These are phyloP conservation scores for Eucalyptus erythrocorys DNA, from an alignment of 345 rosid species.

Conservation along the genomic window DNA sequence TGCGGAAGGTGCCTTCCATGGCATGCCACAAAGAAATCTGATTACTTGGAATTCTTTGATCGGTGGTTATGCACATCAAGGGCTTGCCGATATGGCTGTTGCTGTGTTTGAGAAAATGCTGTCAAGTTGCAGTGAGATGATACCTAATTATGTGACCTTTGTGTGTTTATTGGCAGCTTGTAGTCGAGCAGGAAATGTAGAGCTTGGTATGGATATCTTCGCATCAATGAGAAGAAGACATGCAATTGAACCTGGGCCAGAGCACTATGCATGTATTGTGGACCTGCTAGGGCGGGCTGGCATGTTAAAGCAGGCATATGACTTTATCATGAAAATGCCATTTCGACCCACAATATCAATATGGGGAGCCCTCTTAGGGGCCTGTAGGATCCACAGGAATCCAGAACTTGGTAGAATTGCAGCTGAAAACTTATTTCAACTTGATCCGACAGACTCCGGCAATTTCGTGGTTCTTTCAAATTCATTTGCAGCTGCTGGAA, in stretches of 20 bases:
- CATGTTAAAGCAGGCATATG: slow-evolving; percentile 54
- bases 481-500: slow-evolving; percentile 64
- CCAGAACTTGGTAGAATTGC: slow-evolving; percentile 56
- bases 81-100: slow-evolving; percentile 45
- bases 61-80: slow-evolving; percentile 75
- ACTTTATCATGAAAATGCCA: slow-evolving; percentile 52
- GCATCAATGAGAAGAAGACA: slow-evolving; percentile 48
- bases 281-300: slow-evolving; percentile 86
- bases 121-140: slow-evolving; percentile 8
- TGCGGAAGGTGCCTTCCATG: slow-evolving; percentile 37
- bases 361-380: slow-evolving; percentile 92
- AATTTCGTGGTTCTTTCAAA: slow-evolving; percentile 82
- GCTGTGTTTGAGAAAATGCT: slow-evolving; percentile 45
- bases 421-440: slow-evolving; percentile 54
- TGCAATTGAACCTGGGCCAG: slow-evolving; percentile 54
- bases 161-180: slow-evolving; percentile 81
- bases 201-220: slow-evolving; percentile 53
- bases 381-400: slow-evolving; percentile 58
- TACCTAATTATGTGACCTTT: slow-evolving; percentile 61
- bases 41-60: slow-evolving; percentile 72
- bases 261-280: slow-evolving; percentile 78
- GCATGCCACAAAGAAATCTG: slow-evolving; percentile 55
- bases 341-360: slow-evolving; percentile 53
- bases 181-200: slow-evolving; percentile 65
- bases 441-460: slow-evolving; percentile 77